Percentiles rank a stretch among this genome's conserved stretches.
Evolutionary conservation across 2,329 filamentous ascomycete species (phyloP).

Genomic region (Calonectria ilicicola): DNA sequence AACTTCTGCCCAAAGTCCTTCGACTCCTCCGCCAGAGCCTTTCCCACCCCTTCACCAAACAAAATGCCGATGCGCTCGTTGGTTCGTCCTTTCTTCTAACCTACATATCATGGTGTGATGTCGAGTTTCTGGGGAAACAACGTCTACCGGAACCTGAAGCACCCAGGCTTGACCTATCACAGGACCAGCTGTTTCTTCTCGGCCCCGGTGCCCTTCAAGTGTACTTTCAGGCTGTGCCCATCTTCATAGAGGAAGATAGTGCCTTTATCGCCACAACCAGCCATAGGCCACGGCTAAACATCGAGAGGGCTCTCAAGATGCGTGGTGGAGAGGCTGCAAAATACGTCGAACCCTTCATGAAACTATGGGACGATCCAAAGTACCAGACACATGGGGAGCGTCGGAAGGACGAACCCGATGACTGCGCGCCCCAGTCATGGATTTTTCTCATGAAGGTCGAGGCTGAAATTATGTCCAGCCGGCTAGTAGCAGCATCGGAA

Average conservation of each 20-base stretch:
- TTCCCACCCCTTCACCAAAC: not conserved
- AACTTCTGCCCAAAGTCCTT: not conserved
- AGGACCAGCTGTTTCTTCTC: slow-evolving; percentile 2
- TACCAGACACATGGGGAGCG: not conserved
- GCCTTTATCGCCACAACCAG: not conserved
- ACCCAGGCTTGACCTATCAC: not conserved
- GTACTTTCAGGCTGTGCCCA: not conserved
- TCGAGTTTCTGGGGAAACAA: not conserved
- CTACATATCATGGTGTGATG: slow-evolving; percentile 11
- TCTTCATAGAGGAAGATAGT: not conserved
- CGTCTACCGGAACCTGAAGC: not conserved
- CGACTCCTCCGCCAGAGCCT: not conserved
- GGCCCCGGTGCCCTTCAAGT: slow-evolving; percentile 1
- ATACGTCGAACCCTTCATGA: not conserved
- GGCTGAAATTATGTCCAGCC: not conserved
- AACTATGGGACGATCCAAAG: slow-evolving; percentile 4
- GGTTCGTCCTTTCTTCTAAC: slow-evolving; percentile 11
- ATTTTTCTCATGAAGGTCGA: not conserved
- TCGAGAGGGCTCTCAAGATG: not conserved
- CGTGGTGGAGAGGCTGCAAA: not conserved
- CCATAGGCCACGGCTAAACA: not conserved
- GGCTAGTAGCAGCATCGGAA: no score
- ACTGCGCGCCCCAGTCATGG: not conserved
- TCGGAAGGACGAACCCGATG: no score
- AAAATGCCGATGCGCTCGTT: not conserved